These are phyloP conservation scores for Salvia splendens DNA, from an alignment of 257 asterid species.

Conservation along the genomic window DNA sequence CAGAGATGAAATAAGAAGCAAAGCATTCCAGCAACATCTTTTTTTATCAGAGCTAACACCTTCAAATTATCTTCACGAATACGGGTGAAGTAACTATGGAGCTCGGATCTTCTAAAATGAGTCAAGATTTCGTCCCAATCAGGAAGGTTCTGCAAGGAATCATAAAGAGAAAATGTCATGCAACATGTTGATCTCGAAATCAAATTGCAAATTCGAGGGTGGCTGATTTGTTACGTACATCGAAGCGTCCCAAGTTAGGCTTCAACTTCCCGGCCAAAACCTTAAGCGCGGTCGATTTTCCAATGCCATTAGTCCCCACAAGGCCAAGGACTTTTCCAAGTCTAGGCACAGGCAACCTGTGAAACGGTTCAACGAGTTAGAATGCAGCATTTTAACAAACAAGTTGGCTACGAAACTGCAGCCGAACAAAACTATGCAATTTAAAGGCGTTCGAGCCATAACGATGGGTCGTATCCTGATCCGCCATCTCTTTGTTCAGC, in stretches of 20 bases:
- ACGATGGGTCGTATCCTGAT: conserved; percentile 96
- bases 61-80: conserved; percentile 94
- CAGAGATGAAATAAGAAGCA: not conserved
- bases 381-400: conserved; percentile 8
- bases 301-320: conserved; percentile 98
- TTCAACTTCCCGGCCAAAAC: conserved; percentile 95
- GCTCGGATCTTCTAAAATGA: conserved; percentile 93
- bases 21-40: not conserved
- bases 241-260: conserved; percentile 94
- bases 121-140: conserved; percentile 99
- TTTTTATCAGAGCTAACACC: conserved; percentile 44
- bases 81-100: conserved; percentile 95
- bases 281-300: conserved; percentile 91
- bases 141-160: conserved; percentile 82
- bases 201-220: conserved; percentile 3
- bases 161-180: conserved; percentile 26
- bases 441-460: conserved; percentile 96
- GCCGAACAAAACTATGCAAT: conserved; percentile 66
- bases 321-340: conserved; percentile 99
- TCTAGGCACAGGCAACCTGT: conserved; percentile 93
- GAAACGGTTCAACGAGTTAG: conserved; percentile 22
- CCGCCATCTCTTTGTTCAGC: conserved; percentile 65
- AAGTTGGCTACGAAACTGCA: conserved; percentile 24
- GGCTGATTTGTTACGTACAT: conserved; percentile 37
- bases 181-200: conserved; percentile 24